Evolutionary conservation across 176 grass and related monocot genomes (phyloP).

Genomic region (Tillandsia leiboldiana): DNA sequence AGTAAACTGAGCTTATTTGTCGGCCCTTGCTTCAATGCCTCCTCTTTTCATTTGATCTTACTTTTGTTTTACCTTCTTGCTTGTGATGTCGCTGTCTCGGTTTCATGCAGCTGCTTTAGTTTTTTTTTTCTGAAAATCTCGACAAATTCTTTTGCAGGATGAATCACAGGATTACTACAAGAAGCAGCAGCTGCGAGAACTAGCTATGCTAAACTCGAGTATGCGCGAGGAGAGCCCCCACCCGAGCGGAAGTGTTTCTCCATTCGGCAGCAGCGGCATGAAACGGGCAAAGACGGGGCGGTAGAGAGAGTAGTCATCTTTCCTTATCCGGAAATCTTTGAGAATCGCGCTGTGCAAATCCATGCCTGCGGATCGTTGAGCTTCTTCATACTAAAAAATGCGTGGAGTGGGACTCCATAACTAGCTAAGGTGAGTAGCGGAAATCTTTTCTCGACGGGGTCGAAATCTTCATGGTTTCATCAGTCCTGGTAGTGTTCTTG

Average conservation of each 20-base stretch:
- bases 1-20: no score
- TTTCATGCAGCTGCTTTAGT: constrained; percentile 7
- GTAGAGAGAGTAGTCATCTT: constrained; percentile 15
- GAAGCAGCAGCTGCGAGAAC: constrained; percentile 84
- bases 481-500: not conserved
- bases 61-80: not conserved
- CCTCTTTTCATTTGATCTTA: not conserved
- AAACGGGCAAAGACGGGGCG: constrained; percentile 71
- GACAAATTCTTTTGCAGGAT: constrained; percentile 41
- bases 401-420: not conserved
- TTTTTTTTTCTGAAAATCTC: not conserved
- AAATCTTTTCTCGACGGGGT: no score
- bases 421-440: not conserved
- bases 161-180: constrained; percentile 94
- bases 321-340: not conserved
- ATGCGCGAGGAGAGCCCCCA: constrained; percentile 72
- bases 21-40: no score
- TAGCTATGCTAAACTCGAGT: constrained; percentile 83
- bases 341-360: not conserved
- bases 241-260: constrained; percentile 63
- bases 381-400: not conserved
- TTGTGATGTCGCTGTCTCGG: not conserved
- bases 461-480: not conserved
- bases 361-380: not conserved
- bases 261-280: constrained; percentile 68